Evolutionary conservation across 345 rosid genomes (phyloP).

Genomic region (Eucalyptus fibrosa): DNA sequence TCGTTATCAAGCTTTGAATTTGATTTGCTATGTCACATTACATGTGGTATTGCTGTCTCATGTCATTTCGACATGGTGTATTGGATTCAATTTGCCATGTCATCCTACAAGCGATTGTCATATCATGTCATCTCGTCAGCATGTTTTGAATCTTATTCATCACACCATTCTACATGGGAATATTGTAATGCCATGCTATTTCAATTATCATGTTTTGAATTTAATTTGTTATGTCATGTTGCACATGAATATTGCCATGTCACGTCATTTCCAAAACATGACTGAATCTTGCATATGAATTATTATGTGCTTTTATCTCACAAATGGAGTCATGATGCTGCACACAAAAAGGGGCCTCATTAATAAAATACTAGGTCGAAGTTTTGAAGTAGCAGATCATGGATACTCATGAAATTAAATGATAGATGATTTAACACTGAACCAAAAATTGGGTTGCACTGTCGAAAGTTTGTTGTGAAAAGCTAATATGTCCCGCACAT

Average conservation of each 20-base stretch:
- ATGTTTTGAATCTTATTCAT: not conserved
- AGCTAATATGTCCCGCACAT: not conserved
- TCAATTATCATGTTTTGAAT: not conserved
- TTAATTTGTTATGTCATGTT: not conserved
- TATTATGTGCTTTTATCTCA: not conserved
- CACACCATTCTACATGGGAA: not conserved
- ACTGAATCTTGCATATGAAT: not conserved
- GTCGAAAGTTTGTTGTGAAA: not conserved
- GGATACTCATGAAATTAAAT: not conserved
- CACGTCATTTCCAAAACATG: not conserved
- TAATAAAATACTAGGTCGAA: not conserved
- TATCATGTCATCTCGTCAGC: not conserved
- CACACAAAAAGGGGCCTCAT: not conserved
- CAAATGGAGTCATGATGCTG: not conserved
- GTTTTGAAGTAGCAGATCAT: not conserved
- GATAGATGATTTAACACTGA: not conserved
- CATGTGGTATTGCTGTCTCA: not conserved
- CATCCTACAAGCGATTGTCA: not conserved
- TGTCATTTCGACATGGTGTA: not conserved
- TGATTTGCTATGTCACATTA: not conserved
- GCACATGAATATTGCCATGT: not conserved
- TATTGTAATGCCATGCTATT: not conserved
- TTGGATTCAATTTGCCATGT: not conserved
- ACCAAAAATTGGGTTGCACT: not conserved
- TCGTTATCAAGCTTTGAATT: not conserved